Base-by-base conservation (phyloP, 1,139 yeast species). In the Protomyces inouyei region DNA sequence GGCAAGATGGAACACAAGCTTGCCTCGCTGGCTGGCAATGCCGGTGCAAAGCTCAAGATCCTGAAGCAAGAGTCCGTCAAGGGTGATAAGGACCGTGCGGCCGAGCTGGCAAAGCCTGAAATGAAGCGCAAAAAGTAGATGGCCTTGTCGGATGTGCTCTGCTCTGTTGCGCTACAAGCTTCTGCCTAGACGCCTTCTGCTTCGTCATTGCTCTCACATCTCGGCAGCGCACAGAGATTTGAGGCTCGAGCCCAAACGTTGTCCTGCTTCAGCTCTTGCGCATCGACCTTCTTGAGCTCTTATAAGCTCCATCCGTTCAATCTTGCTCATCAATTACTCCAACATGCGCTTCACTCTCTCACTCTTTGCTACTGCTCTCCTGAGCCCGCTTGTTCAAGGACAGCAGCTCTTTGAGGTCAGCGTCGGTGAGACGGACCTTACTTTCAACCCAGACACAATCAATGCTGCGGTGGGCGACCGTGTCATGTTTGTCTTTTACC, bases 381-480 rank as follows among this genome's bases (percentile, higher is more conserved):
- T 37, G 4, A 6, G 9, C 8, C 14, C 43, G 43, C 14, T 37
- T 21, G 18, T 18, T 6, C 25, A 16, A 10, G 48, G 23, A n/a
- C 48, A 43, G 48, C 48, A 18, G 25, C 48, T 43, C 18, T 43
- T 43, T 21, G 48, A 43, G 9, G 68, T 67, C 51, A n/a, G 61
- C 8, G 65, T 65, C 14, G 68, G 66, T 5, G 45, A 45, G 9
- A 38, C 10, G n/a, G 43, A 37, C 9, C 60, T 67, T 25, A 40
- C 45, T 18, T 69, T 56, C 61, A 28, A 46, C 12, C 70, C 70
- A 36, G 53, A 67, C 55, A 28, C 65, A 16, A 21, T 69, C 57
- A 61, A 64, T 10, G 70, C 70, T 23, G 55, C 52, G 1, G 67
- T 57, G 36, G 70, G 70, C 12, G 70, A 69, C 59, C 55, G 48